Conservation (phyloP, 2,329 filamentous ascomycete genomes). For the Diaporthe nobilis region DNA sequence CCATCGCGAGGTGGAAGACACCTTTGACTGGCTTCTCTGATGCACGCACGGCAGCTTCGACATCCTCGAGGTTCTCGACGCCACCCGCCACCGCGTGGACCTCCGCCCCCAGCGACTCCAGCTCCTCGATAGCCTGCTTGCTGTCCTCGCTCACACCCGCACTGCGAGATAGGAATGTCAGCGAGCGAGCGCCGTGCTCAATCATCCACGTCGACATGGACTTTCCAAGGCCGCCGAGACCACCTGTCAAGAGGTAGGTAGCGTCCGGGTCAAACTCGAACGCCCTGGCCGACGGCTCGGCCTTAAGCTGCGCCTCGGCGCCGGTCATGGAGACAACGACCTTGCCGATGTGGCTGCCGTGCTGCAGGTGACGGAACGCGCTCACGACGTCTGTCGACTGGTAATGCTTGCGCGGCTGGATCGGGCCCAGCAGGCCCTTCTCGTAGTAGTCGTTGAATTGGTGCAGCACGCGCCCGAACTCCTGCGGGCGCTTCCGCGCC, state of each 20-base stretch:
- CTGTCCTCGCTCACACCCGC: background rate
- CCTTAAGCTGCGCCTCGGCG: constrained; percentile 22
- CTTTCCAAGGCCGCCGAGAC: constrained; percentile 27
- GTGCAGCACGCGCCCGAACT: background rate
- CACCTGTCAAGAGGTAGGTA: constrained; percentile 35
- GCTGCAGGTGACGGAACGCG: constrained; percentile 56
- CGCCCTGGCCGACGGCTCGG: background rate
- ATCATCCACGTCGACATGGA: constrained; percentile 34
- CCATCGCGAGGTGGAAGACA: constrained; percentile 31
- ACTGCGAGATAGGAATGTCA: constrained; percentile 29
- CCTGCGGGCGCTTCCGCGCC: background rate
- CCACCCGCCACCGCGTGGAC: background rate
- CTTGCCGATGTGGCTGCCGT: constrained; percentile 59
- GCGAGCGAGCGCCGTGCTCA: background rate
- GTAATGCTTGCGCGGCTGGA: constrained; percentile 45
- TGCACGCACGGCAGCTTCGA: background rate
- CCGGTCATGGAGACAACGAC: constrained; percentile 50
- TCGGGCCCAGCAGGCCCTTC: constrained; percentile 40
- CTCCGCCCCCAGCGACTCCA: background rate
- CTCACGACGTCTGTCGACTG: constrained; percentile 42
- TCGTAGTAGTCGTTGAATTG: background rate
- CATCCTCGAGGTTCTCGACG: background rate
- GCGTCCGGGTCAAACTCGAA: background rate
- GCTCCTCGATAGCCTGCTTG: constrained; percentile 4
- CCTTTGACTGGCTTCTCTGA: constrained; percentile 7